phyloP scores from a whole-genome alignment of 495 filamentous ascomycete genomes.

The Rostrohypoxylon terebratum region DNA sequence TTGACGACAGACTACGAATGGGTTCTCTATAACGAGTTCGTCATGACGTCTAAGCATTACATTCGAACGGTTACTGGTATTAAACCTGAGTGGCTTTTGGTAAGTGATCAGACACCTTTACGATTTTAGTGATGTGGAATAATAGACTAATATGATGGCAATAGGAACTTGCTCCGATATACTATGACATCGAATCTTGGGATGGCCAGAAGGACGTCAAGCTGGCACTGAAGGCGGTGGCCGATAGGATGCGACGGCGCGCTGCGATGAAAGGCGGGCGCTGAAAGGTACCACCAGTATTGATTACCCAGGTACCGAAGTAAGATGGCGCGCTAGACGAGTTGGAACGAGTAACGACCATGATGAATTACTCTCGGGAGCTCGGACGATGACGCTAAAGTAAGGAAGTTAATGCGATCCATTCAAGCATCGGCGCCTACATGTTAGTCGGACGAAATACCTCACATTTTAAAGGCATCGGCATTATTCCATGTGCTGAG shows the following conservation, averaged over 20 bases:
- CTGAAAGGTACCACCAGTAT: constrained; percentile 5
- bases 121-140: neutral
- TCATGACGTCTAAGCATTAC: constrained; percentile 96
- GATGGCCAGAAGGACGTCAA: constrained; percentile 83
- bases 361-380: neutral
- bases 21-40: constrained; percentile 99
- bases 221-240: constrained; percentile 75
- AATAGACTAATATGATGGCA: constrained; percentile 24
- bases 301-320: neutral
- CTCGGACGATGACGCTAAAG: neutral
- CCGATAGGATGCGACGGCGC: constrained; percentile 78
- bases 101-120: constrained; percentile 60
- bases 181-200: constrained; percentile 90
- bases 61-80: constrained; percentile 75
- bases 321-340: neutral
- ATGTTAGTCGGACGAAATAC: neutral
- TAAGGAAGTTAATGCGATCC: neutral
- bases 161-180: constrained; percentile 86
- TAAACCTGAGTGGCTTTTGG: constrained; percentile 86
- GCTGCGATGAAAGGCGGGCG: constrained; percentile 70
- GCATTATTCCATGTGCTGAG: neutral
- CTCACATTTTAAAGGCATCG: neutral
- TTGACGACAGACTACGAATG: constrained; percentile 89
- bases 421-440: neutral
- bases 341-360: neutral